A percentile compares a stretch with the other conserved stretches of the same genome.
phyloP scores from a whole-genome alignment of 2,329 filamentous ascomycete species.

The Aspergillus pseudotamarii region DNA sequence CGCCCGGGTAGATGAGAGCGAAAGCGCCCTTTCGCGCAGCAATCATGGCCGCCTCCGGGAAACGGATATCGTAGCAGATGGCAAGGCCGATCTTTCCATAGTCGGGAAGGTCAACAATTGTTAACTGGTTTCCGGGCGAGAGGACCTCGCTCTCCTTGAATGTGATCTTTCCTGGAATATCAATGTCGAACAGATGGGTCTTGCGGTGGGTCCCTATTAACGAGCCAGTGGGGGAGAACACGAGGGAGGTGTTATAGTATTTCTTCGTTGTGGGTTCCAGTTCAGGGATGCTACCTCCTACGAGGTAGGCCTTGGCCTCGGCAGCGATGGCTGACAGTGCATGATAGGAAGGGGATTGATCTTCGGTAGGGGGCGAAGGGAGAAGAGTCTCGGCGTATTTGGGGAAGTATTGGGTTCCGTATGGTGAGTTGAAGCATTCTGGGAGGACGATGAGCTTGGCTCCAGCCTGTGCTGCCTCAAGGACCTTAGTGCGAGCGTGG shows the following conservation, averaged over 20 bases:
- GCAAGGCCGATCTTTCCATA: conserved; percentile 86
- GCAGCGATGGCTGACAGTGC: conserved; percentile 78
- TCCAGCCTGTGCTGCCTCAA: conserved; percentile 74
- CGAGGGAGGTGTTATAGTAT: conserved; percentile 89
- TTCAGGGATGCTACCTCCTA: conserved; percentile 94
- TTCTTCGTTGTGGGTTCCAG: conserved; percentile 65
- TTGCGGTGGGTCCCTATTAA: conserved; percentile 90
- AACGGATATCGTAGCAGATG: conserved; percentile 97
- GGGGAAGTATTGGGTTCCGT: conserved; percentile 88
- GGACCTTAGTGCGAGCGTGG: conserved; percentile 78
- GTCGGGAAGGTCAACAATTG: conserved; percentile 80
- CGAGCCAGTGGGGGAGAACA: conserved; percentile 76
- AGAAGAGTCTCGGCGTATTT: conserved; percentile 87
- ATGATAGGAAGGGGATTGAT: conserved; percentile 80
- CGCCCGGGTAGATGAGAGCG: conserved; percentile 88
- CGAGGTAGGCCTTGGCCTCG: conserved; percentile 76
- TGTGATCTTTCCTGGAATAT: conserved; percentile 91
- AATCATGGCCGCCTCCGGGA: conserved; percentile 89
- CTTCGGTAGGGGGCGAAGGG: conserved; percentile 70
- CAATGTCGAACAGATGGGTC: conserved; percentile 95
- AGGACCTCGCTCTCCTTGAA: conserved; percentile 92
- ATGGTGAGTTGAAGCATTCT: conserved; percentile 99
- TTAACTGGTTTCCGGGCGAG: conserved; percentile 80
- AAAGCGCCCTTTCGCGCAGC: conserved; percentile 87
- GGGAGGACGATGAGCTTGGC: conserved; percentile 89